Evolutionary conservation across 805 yeast species (phyloP).

Genomic region (Yamadazyma takamatsuzukensis): DNA sequence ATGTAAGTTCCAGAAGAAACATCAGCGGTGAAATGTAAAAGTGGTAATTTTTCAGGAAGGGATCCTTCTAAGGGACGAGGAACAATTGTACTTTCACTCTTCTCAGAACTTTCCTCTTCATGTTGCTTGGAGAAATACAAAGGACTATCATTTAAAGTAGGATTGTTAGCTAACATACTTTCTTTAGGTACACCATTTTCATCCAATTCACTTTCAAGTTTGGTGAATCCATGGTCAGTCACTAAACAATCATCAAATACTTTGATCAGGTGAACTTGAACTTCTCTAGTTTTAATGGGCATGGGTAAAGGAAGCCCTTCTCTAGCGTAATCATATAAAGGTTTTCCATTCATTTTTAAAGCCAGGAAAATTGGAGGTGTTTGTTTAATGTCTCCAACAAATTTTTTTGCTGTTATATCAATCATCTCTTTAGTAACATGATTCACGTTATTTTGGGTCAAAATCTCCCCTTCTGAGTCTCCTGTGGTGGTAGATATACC

Average conservation of each 20-base stretch:
- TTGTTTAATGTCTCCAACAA: slow-evolving; percentile 79
- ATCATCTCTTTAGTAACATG: slow-evolving; percentile 58
- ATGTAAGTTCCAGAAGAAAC: slow-evolving; percentile 97
- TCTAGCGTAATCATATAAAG: slow-evolving; percentile 91
- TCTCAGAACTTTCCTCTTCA: slow-evolving; percentile 39
- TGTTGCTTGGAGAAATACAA: slow-evolving; percentile 58
- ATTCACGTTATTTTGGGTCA: slow-evolving; percentile 52
- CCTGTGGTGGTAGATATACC: slow-evolving; percentile 94
- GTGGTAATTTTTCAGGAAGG: slow-evolving; percentile 54
- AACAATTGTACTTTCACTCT: slow-evolving; percentile 34
- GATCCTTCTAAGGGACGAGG: slow-evolving; percentile 36
- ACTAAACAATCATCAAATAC: slow-evolving; percentile 52
- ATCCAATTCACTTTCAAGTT: slow-evolving; percentile 40
- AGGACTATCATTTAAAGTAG: slow-evolving; percentile 62
- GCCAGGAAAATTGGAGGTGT: slow-evolving; percentile 97
- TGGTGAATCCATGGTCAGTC: slow-evolving; percentile 52
- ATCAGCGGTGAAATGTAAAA: slow-evolving; percentile 66
- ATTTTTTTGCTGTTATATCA: slow-evolving; percentile 50
- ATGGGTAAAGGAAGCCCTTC: slow-evolving; percentile 80
- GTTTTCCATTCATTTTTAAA: slow-evolving; percentile 89
- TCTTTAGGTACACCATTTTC: slow-evolving; percentile 47
- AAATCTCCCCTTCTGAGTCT: slow-evolving; percentile 82
- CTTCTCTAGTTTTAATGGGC: slow-evolving; percentile 74
- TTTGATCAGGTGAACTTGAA: slow-evolving; percentile 52
- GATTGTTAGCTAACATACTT: slow-evolving; percentile 42